These are phyloP conservation scores for Ogataea trehaloabstinens DNA, from an alignment of 805 yeast species.

Conservation along the genomic window DNA sequence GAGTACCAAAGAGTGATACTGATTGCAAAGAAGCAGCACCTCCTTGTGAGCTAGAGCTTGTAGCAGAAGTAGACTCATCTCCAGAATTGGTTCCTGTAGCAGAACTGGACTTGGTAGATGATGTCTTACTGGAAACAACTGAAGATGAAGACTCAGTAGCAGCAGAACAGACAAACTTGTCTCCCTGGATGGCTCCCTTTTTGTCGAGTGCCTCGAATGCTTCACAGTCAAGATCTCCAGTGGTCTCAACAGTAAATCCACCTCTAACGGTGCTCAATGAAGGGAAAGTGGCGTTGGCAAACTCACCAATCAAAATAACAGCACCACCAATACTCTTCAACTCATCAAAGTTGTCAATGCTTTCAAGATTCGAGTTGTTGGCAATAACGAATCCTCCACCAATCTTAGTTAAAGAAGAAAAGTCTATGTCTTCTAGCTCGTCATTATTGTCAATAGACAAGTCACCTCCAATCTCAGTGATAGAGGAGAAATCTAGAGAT, in stretches of 20 bases:
- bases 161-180: constrained; percentile 74
- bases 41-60: constrained; percentile 23
- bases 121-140: constrained; percentile 22
- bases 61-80: constrained; percentile 37
- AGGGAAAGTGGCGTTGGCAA: constrained; percentile 75
- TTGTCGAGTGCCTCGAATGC: constrained; percentile 68
- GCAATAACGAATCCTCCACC: constrained; percentile 94
- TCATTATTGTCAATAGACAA: constrained; percentile 73
- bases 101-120: constrained; percentile 22
- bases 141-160: constrained; percentile 46
- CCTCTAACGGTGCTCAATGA: constrained; percentile 79
- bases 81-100: constrained; percentile 27
- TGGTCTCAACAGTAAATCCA: constrained; percentile 81
- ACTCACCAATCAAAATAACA: constrained; percentile 73
- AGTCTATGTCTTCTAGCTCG: constrained; percentile 64
- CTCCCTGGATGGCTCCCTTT: constrained; percentile 88
- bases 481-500: constrained; percentile 49
- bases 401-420: constrained; percentile 65
- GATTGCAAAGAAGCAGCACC: constrained; percentile 29
- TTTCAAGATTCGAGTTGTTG: constrained; percentile 72
- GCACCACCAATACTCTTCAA: constrained; percentile 86
- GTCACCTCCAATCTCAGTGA: constrained; percentile 74
- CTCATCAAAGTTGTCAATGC: constrained; percentile 70
- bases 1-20: constrained; percentile 45
- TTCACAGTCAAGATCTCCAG: constrained; percentile 77